Evolutionary conservation across 306 rosid genomes (phyloP).

Genomic region (Chamaecrista fasciculata): DNA sequence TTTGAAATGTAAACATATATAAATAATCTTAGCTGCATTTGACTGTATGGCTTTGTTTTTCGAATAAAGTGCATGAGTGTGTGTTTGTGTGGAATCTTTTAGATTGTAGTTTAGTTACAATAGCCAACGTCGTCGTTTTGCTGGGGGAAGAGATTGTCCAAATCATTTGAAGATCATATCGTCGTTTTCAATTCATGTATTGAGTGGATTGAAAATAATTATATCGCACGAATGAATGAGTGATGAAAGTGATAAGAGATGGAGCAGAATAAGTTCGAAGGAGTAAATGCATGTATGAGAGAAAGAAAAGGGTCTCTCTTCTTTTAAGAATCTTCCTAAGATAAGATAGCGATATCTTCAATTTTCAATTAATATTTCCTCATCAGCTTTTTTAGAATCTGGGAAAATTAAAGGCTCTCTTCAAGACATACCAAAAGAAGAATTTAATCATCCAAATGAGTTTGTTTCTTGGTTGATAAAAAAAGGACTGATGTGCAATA

Average conservation of each 20-base stretch:
- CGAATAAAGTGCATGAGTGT: constrained; percentile 43
- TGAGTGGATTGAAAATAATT: not conserved
- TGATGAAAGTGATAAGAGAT: constrained; percentile 3
- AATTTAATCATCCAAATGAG: too few species aligned
- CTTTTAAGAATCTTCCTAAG: not conserved
- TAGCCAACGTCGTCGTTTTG: constrained; percentile 27
- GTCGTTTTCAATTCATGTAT: too few species aligned
- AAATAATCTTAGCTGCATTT: not conserved
- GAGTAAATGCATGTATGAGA: not conserved
- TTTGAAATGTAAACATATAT: too few species aligned
- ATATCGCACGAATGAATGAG: not conserved
- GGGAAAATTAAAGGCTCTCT: too few species aligned
- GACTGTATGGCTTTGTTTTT: constrained; percentile 20
- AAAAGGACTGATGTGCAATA: too few species aligned
- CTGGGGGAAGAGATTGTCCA: not conserved
- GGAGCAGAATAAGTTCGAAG: not conserved
- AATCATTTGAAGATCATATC: not conserved
- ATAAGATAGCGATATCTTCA: not conserved
- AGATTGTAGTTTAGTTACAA: too few species aligned
- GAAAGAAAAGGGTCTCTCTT: not conserved
- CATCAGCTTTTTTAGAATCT: constrained; percentile 15
- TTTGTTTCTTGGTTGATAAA: too few species aligned
- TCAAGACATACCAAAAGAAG: too few species aligned
- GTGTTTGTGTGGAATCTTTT: too few species aligned
- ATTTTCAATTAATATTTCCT: not conserved